Evolutionary conservation across 148 eudicot species (phyloP).

Genomic region (Chenopodium suecicum): DNA sequence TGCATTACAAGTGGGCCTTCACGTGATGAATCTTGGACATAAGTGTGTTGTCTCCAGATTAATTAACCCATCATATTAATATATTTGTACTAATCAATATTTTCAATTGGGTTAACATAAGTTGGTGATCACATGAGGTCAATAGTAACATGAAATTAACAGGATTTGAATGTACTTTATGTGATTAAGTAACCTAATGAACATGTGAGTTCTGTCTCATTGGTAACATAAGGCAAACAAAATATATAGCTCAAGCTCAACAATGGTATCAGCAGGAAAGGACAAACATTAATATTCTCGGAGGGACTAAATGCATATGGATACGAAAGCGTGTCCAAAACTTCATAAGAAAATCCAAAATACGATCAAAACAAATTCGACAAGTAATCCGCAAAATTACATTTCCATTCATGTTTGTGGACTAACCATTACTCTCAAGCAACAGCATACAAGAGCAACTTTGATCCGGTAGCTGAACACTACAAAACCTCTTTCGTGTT

Average conservation of each 20-base stretch:
- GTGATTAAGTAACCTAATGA: background rate
- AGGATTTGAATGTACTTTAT: background rate
- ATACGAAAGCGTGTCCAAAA: too few relatives aligned
- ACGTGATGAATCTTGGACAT: too few relatives aligned
- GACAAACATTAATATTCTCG: background rate
- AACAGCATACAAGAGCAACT: conserved; percentile 11
- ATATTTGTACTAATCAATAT: too few relatives aligned
- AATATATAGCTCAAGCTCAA: background rate
- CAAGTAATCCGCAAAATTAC: background rate
- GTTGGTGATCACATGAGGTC: background rate
- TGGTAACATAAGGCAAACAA: background rate
- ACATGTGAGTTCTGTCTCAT: conserved; percentile 3
- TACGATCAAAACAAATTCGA: background rate
- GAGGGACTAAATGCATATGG: too few relatives aligned
- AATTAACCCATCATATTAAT: too few relatives aligned
- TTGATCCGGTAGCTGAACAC: background rate
- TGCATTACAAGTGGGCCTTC: too few relatives aligned
- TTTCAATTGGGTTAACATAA: too few relatives aligned
- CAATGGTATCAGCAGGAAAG: background rate
- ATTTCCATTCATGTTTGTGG: background rate
- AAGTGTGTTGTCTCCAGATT: too few relatives aligned
- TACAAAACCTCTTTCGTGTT: background rate
- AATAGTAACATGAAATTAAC: background rate
- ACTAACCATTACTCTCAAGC: background rate
- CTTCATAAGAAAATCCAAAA: background rate